Evolutionary conservation across 768 basidiomycete species (phyloP).

Genomic region (Trametes villosa): DNA sequence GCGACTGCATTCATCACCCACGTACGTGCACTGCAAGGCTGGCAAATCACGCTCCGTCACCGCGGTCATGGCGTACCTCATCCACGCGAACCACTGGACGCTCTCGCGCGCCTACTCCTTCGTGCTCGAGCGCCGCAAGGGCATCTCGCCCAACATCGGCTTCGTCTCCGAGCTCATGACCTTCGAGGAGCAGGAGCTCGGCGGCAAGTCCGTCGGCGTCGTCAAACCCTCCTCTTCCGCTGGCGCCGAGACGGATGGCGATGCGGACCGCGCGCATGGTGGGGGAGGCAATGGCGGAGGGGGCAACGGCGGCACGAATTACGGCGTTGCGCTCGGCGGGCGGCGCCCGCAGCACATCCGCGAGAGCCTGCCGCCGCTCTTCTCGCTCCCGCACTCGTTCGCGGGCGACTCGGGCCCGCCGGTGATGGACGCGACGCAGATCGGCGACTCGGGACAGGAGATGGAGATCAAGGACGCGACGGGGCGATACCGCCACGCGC

Average conservation of each 20-base stretch:
- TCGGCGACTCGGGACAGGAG: constrained; percentile 78
- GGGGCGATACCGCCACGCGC: constrained; percentile 86
- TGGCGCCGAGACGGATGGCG: constrained; percentile 34
- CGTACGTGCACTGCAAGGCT: constrained; percentile 96
- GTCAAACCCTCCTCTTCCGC: constrained; percentile 45
- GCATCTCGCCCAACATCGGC: constrained; percentile 96
- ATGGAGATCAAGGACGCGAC: constrained; percentile 86
- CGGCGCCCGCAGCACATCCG: constrained; percentile 68
- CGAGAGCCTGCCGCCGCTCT: constrained; percentile 73
- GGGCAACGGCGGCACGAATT: constrained; percentile 33
- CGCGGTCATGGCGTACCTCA: constrained; percentile 95
- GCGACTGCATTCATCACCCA: constrained; percentile 82
- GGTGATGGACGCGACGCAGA: constrained; percentile 41
- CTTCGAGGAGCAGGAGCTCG: constrained; percentile 90
- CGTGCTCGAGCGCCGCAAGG: constrained; percentile 89
- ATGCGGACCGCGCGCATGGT: constrained; percentile 25
- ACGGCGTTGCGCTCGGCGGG: constrained; percentile 48
- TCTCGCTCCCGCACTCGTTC: constrained; percentile 39
- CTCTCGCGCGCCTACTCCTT: constrained; percentile 89
- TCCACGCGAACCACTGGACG: constrained; percentile 97
- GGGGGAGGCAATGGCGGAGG: constrained; percentile 32
- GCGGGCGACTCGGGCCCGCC: constrained; percentile 23
- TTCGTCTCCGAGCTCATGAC: constrained; percentile 98
- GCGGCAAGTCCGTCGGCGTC: constrained; percentile 75
- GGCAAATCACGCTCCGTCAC: constrained; percentile 96